Evolutionary conservation across 2,329 filamentous ascomycete species (phyloP).

Genomic region (Akanthomyces muscarius): DNA sequence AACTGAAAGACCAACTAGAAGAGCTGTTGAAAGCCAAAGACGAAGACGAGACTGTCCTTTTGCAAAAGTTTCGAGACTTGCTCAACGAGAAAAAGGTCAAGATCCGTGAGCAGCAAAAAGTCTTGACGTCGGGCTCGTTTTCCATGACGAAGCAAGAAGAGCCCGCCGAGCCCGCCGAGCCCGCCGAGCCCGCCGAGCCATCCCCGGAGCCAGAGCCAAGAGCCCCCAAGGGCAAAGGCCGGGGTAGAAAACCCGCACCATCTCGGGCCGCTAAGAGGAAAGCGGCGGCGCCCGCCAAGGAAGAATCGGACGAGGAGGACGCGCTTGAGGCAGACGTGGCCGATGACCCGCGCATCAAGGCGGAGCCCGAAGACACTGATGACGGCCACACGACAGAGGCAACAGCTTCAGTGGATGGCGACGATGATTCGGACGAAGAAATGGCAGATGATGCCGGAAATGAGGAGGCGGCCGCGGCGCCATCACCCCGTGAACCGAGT

Average conservation of each 20-base stretch:
- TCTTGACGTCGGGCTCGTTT: constrained; percentile 48
- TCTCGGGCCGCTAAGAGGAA: constrained; percentile 52
- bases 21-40: constrained; percentile 64
- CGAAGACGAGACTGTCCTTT: constrained; percentile 60
- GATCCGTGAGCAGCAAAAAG: constrained; percentile 67
- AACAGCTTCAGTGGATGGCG: constrained; percentile 40
- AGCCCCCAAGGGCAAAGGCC: constrained; percentile 14
- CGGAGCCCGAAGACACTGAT: constrained; percentile 38
- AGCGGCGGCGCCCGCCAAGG: constrained; percentile 34
- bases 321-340: constrained; percentile 36
- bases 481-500: background rate
- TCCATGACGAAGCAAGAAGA: constrained; percentile 25
- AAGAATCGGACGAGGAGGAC: constrained; percentile 44
- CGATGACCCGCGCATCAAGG: constrained; percentile 42
- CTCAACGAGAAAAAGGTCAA: constrained; percentile 78
- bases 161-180: constrained; percentile 17
- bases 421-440: constrained; percentile 34
- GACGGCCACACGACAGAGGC: constrained; percentile 38
- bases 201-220: constrained; percentile 22
- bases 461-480: background rate
- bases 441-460: constrained; percentile 28
- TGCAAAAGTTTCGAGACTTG: constrained; percentile 66
- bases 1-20: constrained; percentile 59
- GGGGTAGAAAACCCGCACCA: constrained; percentile 25
- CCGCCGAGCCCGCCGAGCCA: constrained; percentile 18